A percentile compares a stretch with the other conserved stretches of the same genome.
Evolutionary conservation across 805 yeast species (phyloP).

Genomic region (Cyberlindnera samutprakarnensis): DNA sequence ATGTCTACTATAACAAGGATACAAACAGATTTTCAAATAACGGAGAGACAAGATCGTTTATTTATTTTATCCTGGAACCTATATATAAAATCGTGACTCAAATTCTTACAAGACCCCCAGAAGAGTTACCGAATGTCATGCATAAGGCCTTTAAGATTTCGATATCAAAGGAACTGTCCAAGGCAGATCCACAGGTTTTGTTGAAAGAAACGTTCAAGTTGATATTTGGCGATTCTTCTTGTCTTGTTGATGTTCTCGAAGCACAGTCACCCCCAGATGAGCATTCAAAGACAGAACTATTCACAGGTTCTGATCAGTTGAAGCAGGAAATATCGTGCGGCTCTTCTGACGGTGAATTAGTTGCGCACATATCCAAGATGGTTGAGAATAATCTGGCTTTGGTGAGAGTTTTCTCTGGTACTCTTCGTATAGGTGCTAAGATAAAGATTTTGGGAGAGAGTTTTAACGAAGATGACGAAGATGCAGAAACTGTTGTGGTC

Average conservation of each 20-base stretch:
- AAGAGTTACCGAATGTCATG: slow-evolving; percentile 36
- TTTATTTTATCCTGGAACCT: slow-evolving; percentile 72
- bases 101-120: slow-evolving; percentile 45
- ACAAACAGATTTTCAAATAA: slow-evolving; percentile 36
- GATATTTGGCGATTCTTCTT: slow-evolving; percentile 45
- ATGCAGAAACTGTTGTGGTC: slow-evolving; percentile 30
- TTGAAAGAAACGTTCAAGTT: slow-evolving; percentile 44
- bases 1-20: slow-evolving; percentile 40
- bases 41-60: slow-evolving; percentile 23
- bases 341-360: slow-evolving; percentile 33
- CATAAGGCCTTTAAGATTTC: slow-evolving; percentile 39
- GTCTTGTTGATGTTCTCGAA: slow-evolving; percentile 47
- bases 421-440: slow-evolving; percentile 36
- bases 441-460: slow-evolving; percentile 53
- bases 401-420: slow-evolving; percentile 58
- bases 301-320: slow-evolving; percentile 22
- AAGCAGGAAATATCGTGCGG: slow-evolving; percentile 22
- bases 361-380: slow-evolving; percentile 53
- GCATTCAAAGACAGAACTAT: slow-evolving; percentile 19
- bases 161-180: slow-evolving; percentile 31
- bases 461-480: slow-evolving; percentile 43
- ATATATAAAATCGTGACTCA: slow-evolving; percentile 66
- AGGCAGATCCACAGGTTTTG: slow-evolving; percentile 52
- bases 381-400: slow-evolving; percentile 50
- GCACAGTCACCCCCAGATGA: slow-evolving; percentile 31